Conservation (phyloP, 1,284 basidiomycete species). For the Marasmius tenuissimus region DNA sequence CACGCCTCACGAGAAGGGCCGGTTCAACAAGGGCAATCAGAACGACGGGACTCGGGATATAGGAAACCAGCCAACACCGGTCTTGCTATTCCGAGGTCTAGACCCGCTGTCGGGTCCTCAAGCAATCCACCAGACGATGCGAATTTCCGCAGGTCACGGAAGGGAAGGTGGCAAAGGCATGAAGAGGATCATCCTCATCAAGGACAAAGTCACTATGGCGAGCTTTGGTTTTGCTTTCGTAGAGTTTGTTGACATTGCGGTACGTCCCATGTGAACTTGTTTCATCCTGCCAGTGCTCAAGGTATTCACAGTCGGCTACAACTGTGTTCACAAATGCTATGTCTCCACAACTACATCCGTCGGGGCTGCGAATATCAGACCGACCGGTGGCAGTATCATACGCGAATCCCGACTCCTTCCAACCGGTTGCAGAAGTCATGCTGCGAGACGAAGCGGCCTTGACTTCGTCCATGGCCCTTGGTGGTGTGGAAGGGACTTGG, state of each 20-base stretch:
- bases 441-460: conserved; percentile 74
- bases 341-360: conserved; percentile 81
- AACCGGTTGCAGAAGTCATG: conserved; percentile 71
- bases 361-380: conserved; percentile 85
- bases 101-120: conserved; percentile 85
- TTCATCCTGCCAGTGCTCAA: conserved; percentile 4
- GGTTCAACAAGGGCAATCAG: conserved; percentile 55
- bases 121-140: conserved; percentile 79
- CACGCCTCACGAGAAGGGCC: conserved; percentile 63
- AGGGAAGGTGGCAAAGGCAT: conserved; percentile 81
- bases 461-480: conserved; percentile 59
- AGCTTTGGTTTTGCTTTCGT: conserved; percentile 94
- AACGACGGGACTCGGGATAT: conserved; percentile 96
- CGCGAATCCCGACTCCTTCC: conserved; percentile 84
- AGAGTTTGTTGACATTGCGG: conserved; percentile 83
- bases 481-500: conserved; percentile 69
- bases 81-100: conserved; percentile 85
- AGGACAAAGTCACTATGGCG: conserved; percentile 79
- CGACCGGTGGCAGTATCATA: conserved; percentile 87
- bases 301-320: conserved; percentile 58
- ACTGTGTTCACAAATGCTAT: conserved; percentile 77
- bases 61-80: conserved; percentile 75
- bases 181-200: conserved; percentile 82
- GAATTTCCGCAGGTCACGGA: conserved; percentile 61
- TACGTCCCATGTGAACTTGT: conserved; percentile 31